Evolutionary conservation across 2,329 filamentous ascomycete genomes (phyloP).

Genomic region (Conoideocrella luteorostrata): DNA sequence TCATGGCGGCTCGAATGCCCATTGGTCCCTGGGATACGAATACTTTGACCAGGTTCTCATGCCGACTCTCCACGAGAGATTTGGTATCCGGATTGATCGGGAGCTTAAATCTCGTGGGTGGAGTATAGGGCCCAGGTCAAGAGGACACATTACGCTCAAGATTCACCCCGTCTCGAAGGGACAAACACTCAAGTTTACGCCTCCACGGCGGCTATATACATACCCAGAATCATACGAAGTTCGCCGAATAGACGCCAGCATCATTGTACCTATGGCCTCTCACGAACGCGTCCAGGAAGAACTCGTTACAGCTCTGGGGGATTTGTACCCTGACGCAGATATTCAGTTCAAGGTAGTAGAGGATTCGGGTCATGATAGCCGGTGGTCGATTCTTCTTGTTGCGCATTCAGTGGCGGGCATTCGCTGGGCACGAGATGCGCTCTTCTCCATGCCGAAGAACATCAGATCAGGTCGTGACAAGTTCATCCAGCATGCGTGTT

Average conservation of each 20-base stretch:
- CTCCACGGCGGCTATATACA: constrained; percentile 13
- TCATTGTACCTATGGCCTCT: constrained; percentile 41
- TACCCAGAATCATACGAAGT: constrained; percentile 28
- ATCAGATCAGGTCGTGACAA: constrained; percentile 16
- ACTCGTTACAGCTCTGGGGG: constrained; percentile 33
- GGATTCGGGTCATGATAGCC: constrained; percentile 43
- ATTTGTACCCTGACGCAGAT: constrained; percentile 36
- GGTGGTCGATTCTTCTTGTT: constrained; percentile 52
- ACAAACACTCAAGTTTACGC: constrained; percentile 29
- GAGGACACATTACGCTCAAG: constrained; percentile 39
- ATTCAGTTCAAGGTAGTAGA: constrained; percentile 40
- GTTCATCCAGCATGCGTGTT: constrained; percentile 35
- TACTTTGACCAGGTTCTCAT: constrained; percentile 57
- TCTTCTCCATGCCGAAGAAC: constrained; percentile 36
- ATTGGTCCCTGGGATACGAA: constrained; percentile 52
- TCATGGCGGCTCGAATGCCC: constrained; percentile 53
- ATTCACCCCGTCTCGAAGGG: constrained; percentile 27
- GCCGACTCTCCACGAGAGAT: constrained; percentile 44
- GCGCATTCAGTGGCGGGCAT: constrained; percentile 40
- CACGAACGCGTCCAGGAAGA: constrained; percentile 33
- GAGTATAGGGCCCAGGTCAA: constrained; percentile 35
- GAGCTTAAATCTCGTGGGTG: constrained; percentile 43
- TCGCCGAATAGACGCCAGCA: constrained; percentile 41
- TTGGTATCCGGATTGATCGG: constrained; percentile 41
- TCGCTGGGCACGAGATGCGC: constrained; percentile 43